A percentile compares a stretch with the other conserved stretches of the same genome.
Conservation (phyloP, 108 stramenopile species). For the Aurantiochytrium sp. region DNA sequence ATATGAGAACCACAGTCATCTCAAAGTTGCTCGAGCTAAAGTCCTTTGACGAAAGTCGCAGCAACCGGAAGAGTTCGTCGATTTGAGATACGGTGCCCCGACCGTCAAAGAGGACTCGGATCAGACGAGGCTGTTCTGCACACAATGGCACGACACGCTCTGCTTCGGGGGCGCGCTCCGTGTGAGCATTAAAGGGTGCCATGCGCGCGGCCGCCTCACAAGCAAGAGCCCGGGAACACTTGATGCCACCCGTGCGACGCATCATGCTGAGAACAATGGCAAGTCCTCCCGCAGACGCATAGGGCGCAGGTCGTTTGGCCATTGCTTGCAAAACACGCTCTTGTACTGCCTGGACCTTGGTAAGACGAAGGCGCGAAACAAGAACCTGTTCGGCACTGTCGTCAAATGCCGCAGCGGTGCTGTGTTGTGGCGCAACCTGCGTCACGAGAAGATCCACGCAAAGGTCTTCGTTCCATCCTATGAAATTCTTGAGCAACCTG, state of each 20-base stretch:
- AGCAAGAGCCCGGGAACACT: neutral
- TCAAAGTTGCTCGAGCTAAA: neutral
- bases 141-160: neutral
- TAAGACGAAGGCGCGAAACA: neutral
- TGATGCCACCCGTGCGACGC: neutral
- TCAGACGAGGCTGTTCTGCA: neutral
- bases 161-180: neutral
- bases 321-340: neutral
- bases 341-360: neutral
- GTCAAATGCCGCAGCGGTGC: neutral
- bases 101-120: neutral
- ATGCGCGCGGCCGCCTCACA: neutral
- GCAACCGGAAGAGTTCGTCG: neutral
- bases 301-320: neutral
- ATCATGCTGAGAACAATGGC: neutral
- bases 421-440: neutral
- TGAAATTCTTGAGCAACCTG: neutral
- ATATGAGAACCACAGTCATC: neutral
- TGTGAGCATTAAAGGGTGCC: neutral
- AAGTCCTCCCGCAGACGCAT: neutral
- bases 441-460: neutral
- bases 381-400: neutral
- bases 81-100: neutral
- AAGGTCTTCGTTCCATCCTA: neutral
- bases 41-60: neutral